Base-by-base conservation (phyloP, 129 eudicot species). In the Helianthus tuberosus region DNA sequence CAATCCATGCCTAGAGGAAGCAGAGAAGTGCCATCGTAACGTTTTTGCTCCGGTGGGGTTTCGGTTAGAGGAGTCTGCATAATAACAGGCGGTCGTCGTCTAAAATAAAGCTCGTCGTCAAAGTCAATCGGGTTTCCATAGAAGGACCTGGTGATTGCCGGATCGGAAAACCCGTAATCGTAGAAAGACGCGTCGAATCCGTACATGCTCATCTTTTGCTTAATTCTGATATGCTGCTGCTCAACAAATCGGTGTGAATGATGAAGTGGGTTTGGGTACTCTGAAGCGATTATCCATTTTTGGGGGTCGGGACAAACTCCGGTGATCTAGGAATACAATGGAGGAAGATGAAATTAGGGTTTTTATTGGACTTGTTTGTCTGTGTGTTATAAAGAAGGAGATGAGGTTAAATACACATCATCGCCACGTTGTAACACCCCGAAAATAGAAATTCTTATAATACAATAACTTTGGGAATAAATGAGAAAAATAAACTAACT, bases 1-100 rank as follows among this genome's bases (percentile, higher is more conserved):
- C 98, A 92, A 60, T 92, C 98, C 98, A 92, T 92, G 79, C 98
- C 98, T 60, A 92, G 75, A 68, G 96, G 96, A 29, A 92, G 88
- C 11, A 96, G 98, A 36, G 98, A 92, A 48, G 89, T 89, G 67
- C 91, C 96, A 58, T 89, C 98, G 71, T 89, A 88, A 38, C 93
- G 96, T 60, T 86, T 83, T 69, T 77, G 79, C 36, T n/a, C 48
- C 61, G 3, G 32, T 5, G 29, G 29, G 29, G 29, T 25, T 25
- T 25, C 29, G 29, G 29, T 25, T 2, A 64, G 64, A 76, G 75
- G 67, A 15, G 4, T 27, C 51, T 15, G 46, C n/a, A n/a, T n/a
- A 3, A 71, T 25, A 58, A 53, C 23, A 9, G 67, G 81, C 68
- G 86, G 79, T 25, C 58, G 60, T 62, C 79, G 75, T 73, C 61